A percentile compares a stretch with the other conserved stretches of the same genome.
Conservation (phyloP, 2,329 filamentous ascomycete species). For the Didymella sp. region DNA sequence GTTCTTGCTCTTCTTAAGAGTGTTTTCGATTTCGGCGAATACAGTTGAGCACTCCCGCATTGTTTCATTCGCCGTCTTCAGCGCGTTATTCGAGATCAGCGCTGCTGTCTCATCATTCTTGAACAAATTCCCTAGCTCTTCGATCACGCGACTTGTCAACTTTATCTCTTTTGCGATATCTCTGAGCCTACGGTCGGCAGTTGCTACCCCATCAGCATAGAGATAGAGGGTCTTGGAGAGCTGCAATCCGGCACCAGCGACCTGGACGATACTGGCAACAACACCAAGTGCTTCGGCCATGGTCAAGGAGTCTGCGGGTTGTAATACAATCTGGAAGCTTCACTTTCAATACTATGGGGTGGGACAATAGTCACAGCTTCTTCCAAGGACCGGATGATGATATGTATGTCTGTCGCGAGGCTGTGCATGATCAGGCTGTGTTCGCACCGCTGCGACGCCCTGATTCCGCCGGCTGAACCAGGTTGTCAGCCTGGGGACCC, state of each 20-base stretch:
- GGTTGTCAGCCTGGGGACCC: too few species aligned
- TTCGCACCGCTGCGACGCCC: too few species aligned
- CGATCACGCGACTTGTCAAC: constrained; percentile 38
- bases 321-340: too few species aligned
- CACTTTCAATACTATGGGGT: too few species aligned
- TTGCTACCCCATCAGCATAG: constrained; percentile 41
- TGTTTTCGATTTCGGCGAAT: not conserved
- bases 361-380: too few species aligned
- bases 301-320: too few species aligned
- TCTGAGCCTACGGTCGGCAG: constrained; percentile 38
- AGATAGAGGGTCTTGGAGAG: constrained; percentile 41
- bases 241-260: constrained; percentile 40
- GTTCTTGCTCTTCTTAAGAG: constrained; percentile 33
- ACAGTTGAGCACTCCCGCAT: not conserved
- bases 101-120: constrained; percentile 31
- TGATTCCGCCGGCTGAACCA: too few species aligned
- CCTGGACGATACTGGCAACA: constrained; percentile 42
- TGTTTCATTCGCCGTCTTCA: constrained; percentile 27
- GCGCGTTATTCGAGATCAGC: constrained; percentile 36
- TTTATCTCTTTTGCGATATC: constrained; percentile 40
- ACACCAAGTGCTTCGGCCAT: constrained; percentile 39
- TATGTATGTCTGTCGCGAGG: too few species aligned
- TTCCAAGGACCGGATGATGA: too few species aligned
- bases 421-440: too few species aligned
- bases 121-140: constrained; percentile 40